Base-by-base conservation (phyloP, 2,329 filamentous ascomycete species). In the Fusarium sp. region DNA sequence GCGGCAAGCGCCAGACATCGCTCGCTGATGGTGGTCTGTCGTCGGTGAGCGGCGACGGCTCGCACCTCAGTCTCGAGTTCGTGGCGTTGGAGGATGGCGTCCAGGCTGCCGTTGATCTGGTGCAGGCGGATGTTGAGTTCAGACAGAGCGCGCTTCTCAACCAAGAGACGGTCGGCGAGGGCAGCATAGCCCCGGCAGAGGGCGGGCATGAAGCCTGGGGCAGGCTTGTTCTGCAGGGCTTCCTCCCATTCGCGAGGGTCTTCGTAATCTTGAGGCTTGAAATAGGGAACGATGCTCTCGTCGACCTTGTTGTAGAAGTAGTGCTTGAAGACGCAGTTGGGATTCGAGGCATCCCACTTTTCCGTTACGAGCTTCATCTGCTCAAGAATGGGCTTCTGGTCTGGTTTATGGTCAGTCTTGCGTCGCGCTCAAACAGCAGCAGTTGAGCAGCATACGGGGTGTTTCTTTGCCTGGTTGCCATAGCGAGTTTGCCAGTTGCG, bases 261-360 rank as follows among this genome's bases (percentile, higher is more conserved):
- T 80, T 97, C 94, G 75, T 90, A 86, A 1, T 90, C 85, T 17
- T 89, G 87, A 3, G 93, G 93, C 73, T 91, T 90, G 82, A 93
- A 95, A 82, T 93, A 95, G 12, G 93, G 93, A n/a, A 93, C 91
- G 80, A 89, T 89, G 62, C 90, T 89, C 78, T 93, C 90, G 72
- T 93, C 91, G 72, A 95, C 93, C 75, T 94, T 91, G 84, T 97
- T 97, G 87, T 97, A 97, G 82, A 97, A 94, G 85, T 96, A 96
- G 80, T 93, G 87, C 82, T 94, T 93, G 85, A 97, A 95, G 32
- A 89, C 90, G 77, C 93, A 95, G 80, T 90, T 90, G 25, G 90
- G 87, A 80, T 87, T 89, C 30, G 87, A 83, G 1, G 93, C 91
- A 70, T 93, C 88, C 94, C 94, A 97, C 84, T 95, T 95, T 69